Percentiles rank a stretch among this genome's conserved stretches.
phyloP scores from a whole-genome alignment of 352 stramenopile genomes.

The Pythium myriotylum region DNA sequence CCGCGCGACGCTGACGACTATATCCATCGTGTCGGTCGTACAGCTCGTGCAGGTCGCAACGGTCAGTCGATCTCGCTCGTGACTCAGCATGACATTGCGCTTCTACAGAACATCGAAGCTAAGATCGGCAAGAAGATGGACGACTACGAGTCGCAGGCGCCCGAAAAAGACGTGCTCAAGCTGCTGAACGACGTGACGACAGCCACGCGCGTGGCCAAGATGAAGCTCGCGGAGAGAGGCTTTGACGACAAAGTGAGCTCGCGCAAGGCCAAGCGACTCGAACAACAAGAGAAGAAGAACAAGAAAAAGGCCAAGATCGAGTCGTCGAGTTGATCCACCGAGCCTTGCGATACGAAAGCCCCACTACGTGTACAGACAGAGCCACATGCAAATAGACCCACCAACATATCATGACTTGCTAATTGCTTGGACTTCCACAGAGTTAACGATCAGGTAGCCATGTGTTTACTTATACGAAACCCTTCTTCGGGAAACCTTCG shows the following conservation, averaged over 20 bases:
- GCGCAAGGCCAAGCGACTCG: conserved; percentile 66
- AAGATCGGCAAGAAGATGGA: conserved; percentile 91
- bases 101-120: conserved; percentile 95
- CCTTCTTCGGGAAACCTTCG: conserved; percentile 9
- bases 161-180: conserved; percentile 94
- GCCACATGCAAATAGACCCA: too few relatives aligned
- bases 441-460: too few relatives aligned
- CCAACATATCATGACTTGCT: too few relatives aligned
- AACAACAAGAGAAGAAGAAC: conserved; percentile 47
- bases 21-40: conserved; percentile 97
- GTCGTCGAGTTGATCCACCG: neutral
- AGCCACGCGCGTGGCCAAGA: conserved; percentile 92
- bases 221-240: conserved; percentile 87
- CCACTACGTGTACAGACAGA: too few relatives aligned
- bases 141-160: conserved; percentile 78
- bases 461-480: too few relatives aligned
- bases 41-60: conserved; percentile 89
- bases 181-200: conserved; percentile 96
- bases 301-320: conserved; percentile 17
- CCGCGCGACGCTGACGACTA: conserved; percentile 96
- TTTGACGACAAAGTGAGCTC: conserved; percentile 88
- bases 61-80: conserved; percentile 95
- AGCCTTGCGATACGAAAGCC: neutral
- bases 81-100: conserved; percentile 92
- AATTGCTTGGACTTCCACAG: too few relatives aligned